Conservation (phyloP, 305 asterid genomes). For the Monarda citriodora region DNA sequence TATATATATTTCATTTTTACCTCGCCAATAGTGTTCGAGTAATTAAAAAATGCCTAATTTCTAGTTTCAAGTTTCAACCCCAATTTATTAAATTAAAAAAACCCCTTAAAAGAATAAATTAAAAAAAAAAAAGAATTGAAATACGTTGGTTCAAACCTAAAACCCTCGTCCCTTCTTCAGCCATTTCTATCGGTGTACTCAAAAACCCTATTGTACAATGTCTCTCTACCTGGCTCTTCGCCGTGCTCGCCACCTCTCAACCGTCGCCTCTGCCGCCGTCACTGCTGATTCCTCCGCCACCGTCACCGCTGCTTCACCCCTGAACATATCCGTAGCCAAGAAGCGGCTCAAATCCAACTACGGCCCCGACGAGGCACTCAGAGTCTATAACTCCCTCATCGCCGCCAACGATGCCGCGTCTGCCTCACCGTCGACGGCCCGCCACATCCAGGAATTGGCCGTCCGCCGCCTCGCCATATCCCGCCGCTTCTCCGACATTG, state of each 20-base stretch:
- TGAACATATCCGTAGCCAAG: conserved; percentile 55
- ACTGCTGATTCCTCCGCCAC: not conserved
- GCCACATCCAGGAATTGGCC: conserved; percentile 66
- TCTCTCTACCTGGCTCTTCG: conserved; percentile 56
- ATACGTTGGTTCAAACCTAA: not conserved
- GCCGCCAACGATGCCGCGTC: conserved; percentile 30
- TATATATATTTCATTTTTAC: too few relatives aligned
- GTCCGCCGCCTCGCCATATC: conserved; percentile 78
- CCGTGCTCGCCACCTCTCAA: conserved; percentile 47
- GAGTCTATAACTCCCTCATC: conserved; percentile 64
- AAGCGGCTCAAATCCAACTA: conserved; percentile 37
- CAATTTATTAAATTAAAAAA: too few relatives aligned
- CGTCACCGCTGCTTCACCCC: conserved; percentile 4
- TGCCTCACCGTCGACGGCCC: conserved; percentile 43
- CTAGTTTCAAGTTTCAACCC: too few relatives aligned
- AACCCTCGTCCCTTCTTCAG: not conserved
- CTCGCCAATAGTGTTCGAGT: too few relatives aligned
- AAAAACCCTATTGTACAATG: conserved; percentile 41
- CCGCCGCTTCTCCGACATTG: conserved; percentile 70
- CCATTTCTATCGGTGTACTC: conserved; percentile 8
- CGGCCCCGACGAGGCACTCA: conserved; percentile 74
- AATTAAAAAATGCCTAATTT: too few relatives aligned
- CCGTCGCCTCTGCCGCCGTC: conserved; percentile 26
- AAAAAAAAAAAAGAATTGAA: too few relatives aligned
- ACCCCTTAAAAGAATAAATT: too few relatives aligned